Conservation (phyloP, 352 stramenopile species). For the Lagenidium sp. region DNA sequence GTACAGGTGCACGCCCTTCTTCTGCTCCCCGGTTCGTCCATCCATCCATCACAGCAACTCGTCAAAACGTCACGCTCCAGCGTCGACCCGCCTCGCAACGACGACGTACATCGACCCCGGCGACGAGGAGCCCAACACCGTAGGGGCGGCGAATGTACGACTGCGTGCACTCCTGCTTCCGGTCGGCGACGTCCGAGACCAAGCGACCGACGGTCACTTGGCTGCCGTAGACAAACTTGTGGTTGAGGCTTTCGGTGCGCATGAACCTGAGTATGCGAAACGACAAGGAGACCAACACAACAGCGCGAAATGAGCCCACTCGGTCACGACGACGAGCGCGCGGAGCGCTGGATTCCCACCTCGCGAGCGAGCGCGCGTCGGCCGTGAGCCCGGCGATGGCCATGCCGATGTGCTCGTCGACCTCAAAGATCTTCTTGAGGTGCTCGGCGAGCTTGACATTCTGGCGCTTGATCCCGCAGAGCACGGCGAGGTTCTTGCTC, state of each 20-base stretch:
- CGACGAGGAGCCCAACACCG: conserved; percentile 96
- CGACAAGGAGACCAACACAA: too few species aligned
- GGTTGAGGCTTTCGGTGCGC: conserved; percentile 98
- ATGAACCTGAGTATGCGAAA: conserved; percentile 69
- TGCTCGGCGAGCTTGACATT: conserved; percentile 90
- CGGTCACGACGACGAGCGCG: neutral
- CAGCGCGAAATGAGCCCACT: neutral
- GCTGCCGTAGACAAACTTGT: conserved; percentile 99
- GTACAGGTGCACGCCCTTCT: conserved; percentile 97
- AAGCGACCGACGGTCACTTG: conserved; percentile 91
- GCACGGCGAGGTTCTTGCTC: conserved; percentile 91
- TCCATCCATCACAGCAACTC: too few species aligned
- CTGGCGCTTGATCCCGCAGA: conserved; percentile 83
- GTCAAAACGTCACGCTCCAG: too few species aligned
- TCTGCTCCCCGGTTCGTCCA: conserved; percentile 49
- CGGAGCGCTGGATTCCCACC: too few species aligned
- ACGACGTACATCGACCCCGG: conserved; percentile 66
- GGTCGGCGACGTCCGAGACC: conserved; percentile 96
- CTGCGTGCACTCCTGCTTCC: conserved; percentile 98
- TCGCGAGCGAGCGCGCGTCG: conserved; percentile 93
- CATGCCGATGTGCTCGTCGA: conserved; percentile 98
- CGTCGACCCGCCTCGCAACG: too few species aligned
- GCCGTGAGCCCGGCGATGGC: conserved; percentile 97
- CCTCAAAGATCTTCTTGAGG: conserved; percentile 98
- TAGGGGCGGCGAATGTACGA: conserved; percentile 98